Evolutionary conservation across 225 moss, liverwort and hornwort species (phyloP), one percentile per base, ranked within the genome.

Genomic region (Pseudisothecium myosuroides): DNA sequence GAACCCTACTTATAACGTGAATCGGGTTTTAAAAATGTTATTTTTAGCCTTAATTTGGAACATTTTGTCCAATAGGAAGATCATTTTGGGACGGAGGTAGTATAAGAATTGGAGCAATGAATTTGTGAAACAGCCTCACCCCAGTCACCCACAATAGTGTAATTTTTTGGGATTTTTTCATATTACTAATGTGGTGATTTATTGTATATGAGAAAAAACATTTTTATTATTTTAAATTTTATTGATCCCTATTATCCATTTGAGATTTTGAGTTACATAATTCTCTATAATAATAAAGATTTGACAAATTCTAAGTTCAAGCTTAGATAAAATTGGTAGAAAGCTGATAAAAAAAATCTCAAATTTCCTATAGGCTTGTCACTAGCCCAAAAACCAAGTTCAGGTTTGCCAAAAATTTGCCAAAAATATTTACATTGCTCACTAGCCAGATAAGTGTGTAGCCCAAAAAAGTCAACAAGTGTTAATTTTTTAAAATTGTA

Each of bases 381-480:
- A 0, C 0, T 21, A 3, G 3, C 8, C 12, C 1, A 7, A 50
- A 4, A 6, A 17, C 6, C 0, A 73, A 0, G 7, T 49, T 0
- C 0, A 0, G 2, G 47, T 74, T 32, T 12, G 7, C 7, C 1
- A 0, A 31, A 4, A 47, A 39, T 47, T 18, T 4, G 8, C 31
- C 19, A 20, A 74, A 32, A 19, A 75, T 7, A 74, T 49, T 43
- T 71, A 24, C 0, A 0, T 0, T 4, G 0, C 7, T 68, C 7
- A n/a, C 12, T 17, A 34, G 18, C 10, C 2, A 65, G 5, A 34
- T 65, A 49, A 31, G 15, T 63, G 29, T 1, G 1, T 14, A 62
- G 29, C 28, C 28, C 28, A 62, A 28, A 7, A 62, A 17, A 64
- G 16, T 17, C 63, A 17, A 32, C 10, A 8, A 17, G 4, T 32